Conservation (phyloP, 768 basidiomycete genomes). For the Fomitopsis pulvina region DNA sequence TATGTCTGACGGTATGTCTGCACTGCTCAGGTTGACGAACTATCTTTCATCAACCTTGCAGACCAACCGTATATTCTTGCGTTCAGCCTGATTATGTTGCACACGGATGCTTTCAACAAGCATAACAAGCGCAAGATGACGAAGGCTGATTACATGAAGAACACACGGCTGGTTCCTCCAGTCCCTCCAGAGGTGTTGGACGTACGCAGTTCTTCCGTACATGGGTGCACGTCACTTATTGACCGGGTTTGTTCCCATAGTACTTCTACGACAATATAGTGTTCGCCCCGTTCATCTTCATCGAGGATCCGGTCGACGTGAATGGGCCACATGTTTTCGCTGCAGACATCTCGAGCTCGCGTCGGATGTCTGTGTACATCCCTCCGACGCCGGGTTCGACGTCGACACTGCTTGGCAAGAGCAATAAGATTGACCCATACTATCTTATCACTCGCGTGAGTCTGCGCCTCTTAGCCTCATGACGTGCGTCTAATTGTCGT, state of each 20-base stretch:
- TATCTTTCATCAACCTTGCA: constrained; percentile 21
- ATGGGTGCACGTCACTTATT: background rate
- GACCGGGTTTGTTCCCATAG: constrained; percentile 30
- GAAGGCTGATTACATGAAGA: constrained; percentile 89
- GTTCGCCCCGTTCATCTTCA: constrained; percentile 93
- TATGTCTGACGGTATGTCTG: constrained; percentile 56
- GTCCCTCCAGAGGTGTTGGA: constrained; percentile 79
- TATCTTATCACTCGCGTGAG: constrained; percentile 78
- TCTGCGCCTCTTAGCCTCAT: constrained; percentile 5
- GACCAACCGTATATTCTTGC: constrained; percentile 95
- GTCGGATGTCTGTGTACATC: constrained; percentile 33
- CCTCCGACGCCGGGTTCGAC: constrained; percentile 20
- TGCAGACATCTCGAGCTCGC: constrained; percentile 32
- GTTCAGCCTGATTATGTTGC: constrained; percentile 97
- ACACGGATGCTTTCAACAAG: constrained; percentile 97
- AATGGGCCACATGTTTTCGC: constrained; percentile 47
- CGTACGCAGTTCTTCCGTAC: constrained; percentile 37
- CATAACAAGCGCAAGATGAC: constrained; percentile 98
- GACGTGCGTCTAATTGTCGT: background rate
- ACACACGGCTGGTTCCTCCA: constrained; percentile 81
- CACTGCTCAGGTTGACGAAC: background rate
- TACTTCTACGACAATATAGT: constrained; percentile 96
- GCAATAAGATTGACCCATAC: constrained; percentile 83
- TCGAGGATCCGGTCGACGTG: constrained; percentile 81
- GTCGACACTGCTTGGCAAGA: constrained; percentile 42